These are phyloP conservation scores for Blepharisma japonicum DNA, from an alignment of 73 alveolate species.

Conservation along the genomic window DNA sequence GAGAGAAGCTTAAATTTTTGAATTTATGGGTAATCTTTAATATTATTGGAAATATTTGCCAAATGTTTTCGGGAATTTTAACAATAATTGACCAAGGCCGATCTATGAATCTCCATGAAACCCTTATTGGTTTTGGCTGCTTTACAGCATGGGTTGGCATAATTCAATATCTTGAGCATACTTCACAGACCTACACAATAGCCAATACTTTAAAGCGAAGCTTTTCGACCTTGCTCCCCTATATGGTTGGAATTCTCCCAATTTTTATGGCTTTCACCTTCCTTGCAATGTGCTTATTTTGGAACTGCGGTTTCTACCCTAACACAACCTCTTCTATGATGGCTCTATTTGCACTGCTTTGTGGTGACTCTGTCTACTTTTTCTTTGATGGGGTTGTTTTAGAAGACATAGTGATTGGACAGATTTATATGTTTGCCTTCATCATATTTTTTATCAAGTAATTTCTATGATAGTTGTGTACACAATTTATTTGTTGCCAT, in stretches of 20 bases:
- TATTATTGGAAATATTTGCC: slow-evolving; percentile 25
- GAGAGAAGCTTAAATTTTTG: slow-evolving; percentile 11
- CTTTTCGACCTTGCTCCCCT: slow-evolving; percentile 12
- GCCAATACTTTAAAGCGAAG: slow-evolving; percentile 17
- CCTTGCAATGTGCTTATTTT: slow-evolving; percentile 20
- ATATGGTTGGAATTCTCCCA: slow-evolving; percentile 4
- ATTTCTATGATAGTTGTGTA: neutral
- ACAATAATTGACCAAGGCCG: slow-evolving; percentile 11
- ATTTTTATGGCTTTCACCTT: neutral
- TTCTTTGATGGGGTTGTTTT: neutral
- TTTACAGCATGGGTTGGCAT: slow-evolving; percentile 20
- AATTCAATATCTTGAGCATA: slow-evolving; percentile 7
- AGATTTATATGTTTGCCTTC: neutral
- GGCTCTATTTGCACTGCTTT: neutral
- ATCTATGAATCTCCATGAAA: slow-evolving; percentile 14
- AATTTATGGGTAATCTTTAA: slow-evolving; percentile 15
- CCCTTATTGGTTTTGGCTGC: slow-evolving; percentile 3
- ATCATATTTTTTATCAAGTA: slow-evolving; percentile 6
- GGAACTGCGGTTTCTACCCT: slow-evolving; percentile 9
- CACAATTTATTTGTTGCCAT: slow-evolving; percentile 14
- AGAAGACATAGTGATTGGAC: neutral
- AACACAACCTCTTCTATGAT: slow-evolving; percentile 2
- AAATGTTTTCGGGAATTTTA: slow-evolving; percentile 13
- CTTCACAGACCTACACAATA: slow-evolving; percentile 1
- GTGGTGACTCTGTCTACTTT: slow-evolving; percentile 20